phyloP scores from a whole-genome alignment of 2,329 filamentous ascomycete genomes.

The Ilyonectria destructans region DNA sequence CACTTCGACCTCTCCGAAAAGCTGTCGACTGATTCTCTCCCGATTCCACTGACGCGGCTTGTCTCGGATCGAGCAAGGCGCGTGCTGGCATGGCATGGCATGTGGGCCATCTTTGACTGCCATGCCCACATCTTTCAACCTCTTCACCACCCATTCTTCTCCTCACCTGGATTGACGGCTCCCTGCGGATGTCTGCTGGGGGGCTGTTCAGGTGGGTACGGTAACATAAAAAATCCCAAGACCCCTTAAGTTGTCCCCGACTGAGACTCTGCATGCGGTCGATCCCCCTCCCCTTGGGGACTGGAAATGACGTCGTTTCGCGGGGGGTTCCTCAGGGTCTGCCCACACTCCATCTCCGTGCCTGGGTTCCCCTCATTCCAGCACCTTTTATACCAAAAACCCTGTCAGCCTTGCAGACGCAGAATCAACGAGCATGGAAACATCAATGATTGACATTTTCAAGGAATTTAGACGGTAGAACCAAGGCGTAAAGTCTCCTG shows the following conservation, averaged over 20 bases:
- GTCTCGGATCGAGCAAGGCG: background rate
- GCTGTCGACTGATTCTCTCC: background rate
- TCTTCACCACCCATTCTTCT: background rate
- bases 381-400: conserved; percentile 24
- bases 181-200: background rate
- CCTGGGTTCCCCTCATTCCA: conserved; percentile 33
- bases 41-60: background rate
- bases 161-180: background rate
- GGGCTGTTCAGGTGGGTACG: conserved; percentile 15
- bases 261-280: conserved; percentile 39
- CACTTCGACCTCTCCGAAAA: background rate
- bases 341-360: conserved; percentile 10
- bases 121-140: background rate
- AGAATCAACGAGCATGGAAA: too few relatives aligned
- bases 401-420: background rate
- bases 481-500: background rate
- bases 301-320: conserved; percentile 38
- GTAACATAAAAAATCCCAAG: background rate
- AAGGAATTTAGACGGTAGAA: background rate
- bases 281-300: conserved; percentile 36
- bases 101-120: background rate
- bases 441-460: background rate
- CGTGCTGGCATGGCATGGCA: background rate
- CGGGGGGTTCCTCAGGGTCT: conserved; percentile 41
- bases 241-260: conserved; percentile 8